A percentile compares a stretch with the other conserved stretches of the same genome.
phyloP scores from a whole-genome alignment of 2,329 filamentous ascomycete genomes.

The Aspergillus intermedius region DNA sequence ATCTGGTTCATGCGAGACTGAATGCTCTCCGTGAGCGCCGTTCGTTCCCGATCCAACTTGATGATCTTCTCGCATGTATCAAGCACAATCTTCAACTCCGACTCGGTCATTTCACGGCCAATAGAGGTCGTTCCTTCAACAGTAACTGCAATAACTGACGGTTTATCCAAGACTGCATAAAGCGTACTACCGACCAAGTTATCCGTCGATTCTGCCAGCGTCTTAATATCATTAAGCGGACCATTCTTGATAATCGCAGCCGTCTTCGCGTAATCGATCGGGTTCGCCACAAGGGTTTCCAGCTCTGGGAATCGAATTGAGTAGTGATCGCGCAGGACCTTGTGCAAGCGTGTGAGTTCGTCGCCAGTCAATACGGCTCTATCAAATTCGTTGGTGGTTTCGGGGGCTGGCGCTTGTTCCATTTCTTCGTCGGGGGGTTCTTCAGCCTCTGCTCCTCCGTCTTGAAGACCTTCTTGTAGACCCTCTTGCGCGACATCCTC shows the following conservation, averaged over 20 bases:
- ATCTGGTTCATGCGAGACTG: slow-evolving; percentile 96
- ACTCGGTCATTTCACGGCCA: slow-evolving; percentile 67
- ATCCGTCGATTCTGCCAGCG: slow-evolving; percentile 66
- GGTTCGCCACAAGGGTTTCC: slow-evolving; percentile 81
- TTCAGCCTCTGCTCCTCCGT: slow-evolving; percentile 57
- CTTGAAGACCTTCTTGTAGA: background rate
- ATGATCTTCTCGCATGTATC: slow-evolving; percentile 82
- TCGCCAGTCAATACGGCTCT: slow-evolving; percentile 91
- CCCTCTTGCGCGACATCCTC: slow-evolving; percentile 59
- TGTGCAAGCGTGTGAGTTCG: slow-evolving; percentile 88
- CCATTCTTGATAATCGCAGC: slow-evolving; percentile 91
- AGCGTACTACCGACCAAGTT: slow-evolving; percentile 72
- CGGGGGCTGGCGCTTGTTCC: slow-evolving; percentile 56
- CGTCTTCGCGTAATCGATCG: slow-evolving; percentile 90
- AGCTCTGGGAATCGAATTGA: slow-evolving; percentile 89
- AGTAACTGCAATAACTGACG: slow-evolving; percentile 89
- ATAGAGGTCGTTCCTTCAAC: slow-evolving; percentile 89
- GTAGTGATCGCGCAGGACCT: slow-evolving; percentile 94
- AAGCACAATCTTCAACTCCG: slow-evolving; percentile 67
- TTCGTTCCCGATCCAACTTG: slow-evolving; percentile 80
- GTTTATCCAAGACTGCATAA: slow-evolving; percentile 75
- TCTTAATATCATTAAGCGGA: slow-evolving; percentile 81
- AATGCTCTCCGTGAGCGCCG: slow-evolving; percentile 82
- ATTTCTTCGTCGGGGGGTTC: slow-evolving; percentile 53
- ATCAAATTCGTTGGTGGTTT: slow-evolving; percentile 71